Percentiles rank a stretch among this genome's conserved stretches.
Conservation (phyloP, 2,329 filamentous ascomycete genomes). For the Fusarium dlaminii region DNA sequence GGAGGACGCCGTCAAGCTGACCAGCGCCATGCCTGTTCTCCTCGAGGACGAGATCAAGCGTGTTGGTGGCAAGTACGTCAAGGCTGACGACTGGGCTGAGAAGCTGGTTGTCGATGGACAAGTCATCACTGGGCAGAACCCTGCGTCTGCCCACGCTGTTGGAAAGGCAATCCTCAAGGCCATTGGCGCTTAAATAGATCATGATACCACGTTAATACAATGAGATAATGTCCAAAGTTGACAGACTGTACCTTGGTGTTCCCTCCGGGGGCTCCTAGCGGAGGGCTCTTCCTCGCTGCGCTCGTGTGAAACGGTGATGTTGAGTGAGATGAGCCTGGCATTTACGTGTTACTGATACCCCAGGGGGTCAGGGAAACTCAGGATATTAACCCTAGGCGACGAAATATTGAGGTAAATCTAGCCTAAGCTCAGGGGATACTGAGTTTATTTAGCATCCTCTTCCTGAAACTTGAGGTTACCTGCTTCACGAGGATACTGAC, state of each 20-base stretch:
- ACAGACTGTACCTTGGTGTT: accelerated
- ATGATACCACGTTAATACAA: background rate
- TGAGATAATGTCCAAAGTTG: background rate
- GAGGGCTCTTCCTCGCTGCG: background rate
- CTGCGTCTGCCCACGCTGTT: slow-evolving; percentile 60
- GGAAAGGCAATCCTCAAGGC: slow-evolving; percentile 62
- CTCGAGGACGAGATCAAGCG: slow-evolving; percentile 65
- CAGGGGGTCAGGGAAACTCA: accelerated
- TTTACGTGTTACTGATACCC: accelerated
- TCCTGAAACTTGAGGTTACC: too few relatives aligned
- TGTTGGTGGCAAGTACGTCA: slow-evolving; percentile 64
- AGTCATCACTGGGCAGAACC: slow-evolving; percentile 68
- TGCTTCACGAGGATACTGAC: too few relatives aligned
- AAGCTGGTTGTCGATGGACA: slow-evolving; percentile 62
- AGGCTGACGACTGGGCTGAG: slow-evolving; percentile 62
- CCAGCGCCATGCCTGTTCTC: slow-evolving; percentile 65
- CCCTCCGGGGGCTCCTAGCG: background rate
- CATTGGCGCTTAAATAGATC: slow-evolving; percentile 42
- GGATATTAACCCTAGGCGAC: background rate
- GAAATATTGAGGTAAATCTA: accelerated
- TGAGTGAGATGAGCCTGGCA: background rate
- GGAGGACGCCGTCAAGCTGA: slow-evolving; percentile 57
- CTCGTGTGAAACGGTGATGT: background rate
- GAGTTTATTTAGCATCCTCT: too few relatives aligned
- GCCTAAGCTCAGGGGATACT: background rate